These are phyloP conservation scores for Fusarium papillatum DNA, from an alignment of 2,329 filamentous ascomycete genomes.

Conservation along the genomic window DNA sequence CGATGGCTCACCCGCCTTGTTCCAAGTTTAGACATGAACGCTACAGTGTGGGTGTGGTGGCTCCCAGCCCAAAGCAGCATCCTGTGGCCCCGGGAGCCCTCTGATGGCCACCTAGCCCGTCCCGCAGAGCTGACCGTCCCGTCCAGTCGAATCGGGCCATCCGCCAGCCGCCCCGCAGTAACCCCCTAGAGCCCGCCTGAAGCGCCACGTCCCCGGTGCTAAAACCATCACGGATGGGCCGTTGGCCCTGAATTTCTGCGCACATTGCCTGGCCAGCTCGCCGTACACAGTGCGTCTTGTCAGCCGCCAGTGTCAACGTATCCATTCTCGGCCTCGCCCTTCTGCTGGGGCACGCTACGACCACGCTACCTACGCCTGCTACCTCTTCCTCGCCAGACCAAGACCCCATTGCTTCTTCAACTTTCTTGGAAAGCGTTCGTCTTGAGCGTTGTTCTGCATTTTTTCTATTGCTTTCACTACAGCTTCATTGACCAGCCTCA, in stretches of 20 bases:
- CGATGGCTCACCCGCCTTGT: slow-evolving; percentile 35
- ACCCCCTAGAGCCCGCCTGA: slow-evolving; percentile 27
- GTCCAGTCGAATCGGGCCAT: slow-evolving; percentile 30
- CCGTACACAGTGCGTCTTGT: slow-evolving; percentile 39
- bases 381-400: slow-evolving; percentile 40
- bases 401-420: slow-evolving; percentile 44
- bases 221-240: slow-evolving; percentile 39
- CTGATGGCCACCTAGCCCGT: neutral
- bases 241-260: slow-evolving; percentile 41
- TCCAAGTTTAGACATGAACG: slow-evolving; percentile 39
- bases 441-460: slow-evolving; percentile 34
- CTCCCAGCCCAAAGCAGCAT: slow-evolving; percentile 5
- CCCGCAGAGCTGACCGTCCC: neutral
- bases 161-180: slow-evolving; percentile 23
- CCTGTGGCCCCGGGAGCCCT: neutral
- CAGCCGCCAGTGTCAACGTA: slow-evolving; percentile 11
- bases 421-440: slow-evolving; percentile 40
- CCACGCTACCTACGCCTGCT: slow-evolving; percentile 28
- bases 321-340: slow-evolving; percentile 39
- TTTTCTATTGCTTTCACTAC: slow-evolving; percentile 34
- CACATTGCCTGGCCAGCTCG: neutral
- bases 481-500: slow-evolving; percentile 59
- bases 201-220: slow-evolving; percentile 35
- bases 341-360: slow-evolving; percentile 37
- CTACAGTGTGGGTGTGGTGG: slow-evolving; percentile 25